These are phyloP conservation scores for Ascosphaera apis DNA, from an alignment of 2,329 filamentous ascomycete species.

Conservation along the genomic window DNA sequence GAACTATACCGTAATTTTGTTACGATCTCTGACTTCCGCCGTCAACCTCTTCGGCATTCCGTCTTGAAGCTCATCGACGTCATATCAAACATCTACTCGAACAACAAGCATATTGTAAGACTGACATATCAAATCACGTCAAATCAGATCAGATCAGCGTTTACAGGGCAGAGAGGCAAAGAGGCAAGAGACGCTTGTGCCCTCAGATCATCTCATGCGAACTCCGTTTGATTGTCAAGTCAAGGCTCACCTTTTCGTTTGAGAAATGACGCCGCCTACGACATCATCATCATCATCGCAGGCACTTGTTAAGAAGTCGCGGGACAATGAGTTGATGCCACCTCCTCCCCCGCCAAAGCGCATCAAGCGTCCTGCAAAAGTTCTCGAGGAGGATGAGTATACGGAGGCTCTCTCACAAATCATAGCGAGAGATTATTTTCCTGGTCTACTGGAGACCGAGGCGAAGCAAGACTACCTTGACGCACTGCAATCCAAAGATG, in stretches of 20 bases:
- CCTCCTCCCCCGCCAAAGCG: constrained; percentile 71
- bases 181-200: not conserved
- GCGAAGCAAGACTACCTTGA: constrained; percentile 82
- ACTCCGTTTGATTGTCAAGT: too few relatives aligned
- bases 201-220: not conserved
- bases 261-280: not conserved
- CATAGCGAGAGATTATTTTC: constrained; percentile 92
- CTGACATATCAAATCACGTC: too few relatives aligned
- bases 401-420: constrained; percentile 78
- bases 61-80: not conserved
- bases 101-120: not conserved
- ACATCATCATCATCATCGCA: not conserved
- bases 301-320: not conserved
- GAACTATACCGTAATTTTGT: not conserved
- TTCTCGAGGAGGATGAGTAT: constrained; percentile 87
- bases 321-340: constrained; percentile 47
- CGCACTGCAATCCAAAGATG: constrained; percentile 66
- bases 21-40: not conserved
- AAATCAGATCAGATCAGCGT: too few relatives aligned
- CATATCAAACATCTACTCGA: not conserved
- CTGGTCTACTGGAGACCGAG: constrained; percentile 64
- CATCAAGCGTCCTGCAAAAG: constrained; percentile 70
- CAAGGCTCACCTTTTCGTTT: too few relatives aligned
- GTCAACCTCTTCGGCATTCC: not conserved
- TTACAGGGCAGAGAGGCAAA: too few relatives aligned